phyloP scores from a whole-genome alignment of 1,284 basidiomycete genomes.

The Leccinum insigne region DNA sequence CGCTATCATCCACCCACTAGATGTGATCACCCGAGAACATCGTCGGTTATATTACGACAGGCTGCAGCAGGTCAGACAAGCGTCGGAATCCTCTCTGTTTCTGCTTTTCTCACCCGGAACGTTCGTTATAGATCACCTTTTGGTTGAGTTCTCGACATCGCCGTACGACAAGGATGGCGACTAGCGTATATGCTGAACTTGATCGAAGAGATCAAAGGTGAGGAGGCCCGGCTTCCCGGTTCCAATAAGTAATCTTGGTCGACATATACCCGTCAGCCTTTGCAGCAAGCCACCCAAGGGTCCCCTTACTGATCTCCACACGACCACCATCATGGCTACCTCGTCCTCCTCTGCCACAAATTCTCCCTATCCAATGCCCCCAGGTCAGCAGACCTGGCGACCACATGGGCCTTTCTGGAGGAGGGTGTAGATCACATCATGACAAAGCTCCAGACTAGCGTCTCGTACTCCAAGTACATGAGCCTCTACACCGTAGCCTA shows the following conservation, averaged over 20 bases:
- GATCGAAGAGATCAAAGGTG: too few relatives aligned
- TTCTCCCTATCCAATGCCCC: constrained; percentile 49
- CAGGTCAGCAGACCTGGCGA: constrained; percentile 70
- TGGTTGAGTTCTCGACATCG: too few relatives aligned
- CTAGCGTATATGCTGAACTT: too few relatives aligned
- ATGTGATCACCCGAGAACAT: constrained; percentile 41
- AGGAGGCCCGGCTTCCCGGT: too few relatives aligned
- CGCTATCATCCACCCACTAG: constrained; percentile 32
- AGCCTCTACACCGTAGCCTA: constrained; percentile 93
- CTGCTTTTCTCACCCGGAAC: too few relatives aligned
- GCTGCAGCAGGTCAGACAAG: too few relatives aligned
- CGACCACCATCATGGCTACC: constrained; percentile 34
- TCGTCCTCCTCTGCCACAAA: constrained; percentile 17
- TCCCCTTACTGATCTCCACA: constrained; percentile 19
- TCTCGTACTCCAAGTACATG: constrained; percentile 93
- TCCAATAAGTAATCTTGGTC: too few relatives aligned
- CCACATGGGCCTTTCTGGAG: constrained; percentile 89
- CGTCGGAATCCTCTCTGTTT: too few relatives aligned
- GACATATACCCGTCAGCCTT: constrained; percentile 2
- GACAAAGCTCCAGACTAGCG: constrained; percentile 85
- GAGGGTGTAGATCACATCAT: constrained; percentile 94
- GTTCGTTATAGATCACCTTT: too few relatives aligned
- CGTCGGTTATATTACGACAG: too few relatives aligned
- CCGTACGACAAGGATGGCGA: too few relatives aligned
- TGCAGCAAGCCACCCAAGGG: constrained; percentile 14